Conservation (phyloP, 768 basidiomycete genomes). For the Pluteus cervinus region DNA sequence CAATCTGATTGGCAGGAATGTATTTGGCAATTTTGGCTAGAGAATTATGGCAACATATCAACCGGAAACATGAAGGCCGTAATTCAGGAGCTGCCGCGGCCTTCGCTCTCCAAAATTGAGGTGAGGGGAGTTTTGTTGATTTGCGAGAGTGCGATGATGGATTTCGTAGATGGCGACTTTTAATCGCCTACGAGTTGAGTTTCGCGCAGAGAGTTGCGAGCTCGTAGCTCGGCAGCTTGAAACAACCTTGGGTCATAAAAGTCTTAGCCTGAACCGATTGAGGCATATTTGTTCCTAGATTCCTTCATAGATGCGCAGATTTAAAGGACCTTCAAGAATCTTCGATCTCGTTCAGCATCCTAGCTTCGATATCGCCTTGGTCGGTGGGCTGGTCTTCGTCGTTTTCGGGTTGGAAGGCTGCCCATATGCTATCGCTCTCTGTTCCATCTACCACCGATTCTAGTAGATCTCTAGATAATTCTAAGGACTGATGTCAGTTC, state of each 20-base stretch:
- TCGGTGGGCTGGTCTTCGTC: constrained; percentile 40
- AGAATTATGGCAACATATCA: constrained; percentile 36
- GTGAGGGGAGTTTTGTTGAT: too few species aligned
- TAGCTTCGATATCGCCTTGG: constrained; percentile 55
- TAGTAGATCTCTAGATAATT: constrained; percentile 52
- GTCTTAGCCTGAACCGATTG: too few species aligned
- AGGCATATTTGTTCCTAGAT: too few species aligned
- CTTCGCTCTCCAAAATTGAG: too few species aligned
- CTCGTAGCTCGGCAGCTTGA: constrained; percentile 36
- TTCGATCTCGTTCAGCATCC: too few species aligned
- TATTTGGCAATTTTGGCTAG: constrained; percentile 59
- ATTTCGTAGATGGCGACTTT: constrained; percentile 30
- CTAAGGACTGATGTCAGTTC: constrained; percentile 24
- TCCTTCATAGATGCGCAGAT: too few species aligned
- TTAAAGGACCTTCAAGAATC: too few species aligned
- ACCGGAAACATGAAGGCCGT: constrained; percentile 5
- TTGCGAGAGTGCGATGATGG: too few species aligned
- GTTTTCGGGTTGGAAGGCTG: constrained; percentile 45
- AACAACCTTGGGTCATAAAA: too few species aligned
- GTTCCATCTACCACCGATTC: constrained; percentile 70
- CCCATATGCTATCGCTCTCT: constrained; percentile 61
- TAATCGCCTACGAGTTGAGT: constrained; percentile 40
- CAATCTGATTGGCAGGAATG: constrained; percentile 57
- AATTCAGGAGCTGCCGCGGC: background rate
- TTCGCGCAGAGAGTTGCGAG: constrained; percentile 49